Evolutionary conservation across 345 rosid genomes (phyloP).

Genomic region (Moricandia arvensis): DNA sequence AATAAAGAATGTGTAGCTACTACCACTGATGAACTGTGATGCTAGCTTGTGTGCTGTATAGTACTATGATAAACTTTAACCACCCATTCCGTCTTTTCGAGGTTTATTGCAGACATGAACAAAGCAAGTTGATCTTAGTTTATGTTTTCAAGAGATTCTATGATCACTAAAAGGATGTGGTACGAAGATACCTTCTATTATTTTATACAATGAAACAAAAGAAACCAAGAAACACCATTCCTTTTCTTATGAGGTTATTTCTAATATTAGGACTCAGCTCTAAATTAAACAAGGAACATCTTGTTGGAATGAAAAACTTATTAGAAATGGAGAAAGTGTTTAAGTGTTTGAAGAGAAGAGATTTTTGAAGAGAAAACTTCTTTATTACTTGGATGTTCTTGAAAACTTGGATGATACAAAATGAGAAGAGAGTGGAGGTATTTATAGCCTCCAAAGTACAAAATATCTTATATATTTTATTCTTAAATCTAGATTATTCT

Average conservation of each 20-base stretch:
- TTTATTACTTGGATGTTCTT: no score
- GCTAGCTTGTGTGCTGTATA: slow-evolving; percentile 38
- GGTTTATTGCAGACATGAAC: slow-evolving; percentile 22
- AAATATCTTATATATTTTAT: no score
- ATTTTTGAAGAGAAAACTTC: no score
- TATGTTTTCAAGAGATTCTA: slow-evolving; percentile 33
- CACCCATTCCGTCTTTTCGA: slow-evolving; percentile 18
- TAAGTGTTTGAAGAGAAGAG: no score
- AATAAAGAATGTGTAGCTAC: slow-evolving; percentile 28
- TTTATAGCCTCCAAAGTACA: no score
- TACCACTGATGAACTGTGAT: slow-evolving; percentile 30
- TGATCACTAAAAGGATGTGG: slow-evolving; percentile 21
- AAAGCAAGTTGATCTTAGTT: slow-evolving; percentile 30
- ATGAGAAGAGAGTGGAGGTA: no score
- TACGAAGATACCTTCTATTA: slow-evolving; percentile 31
- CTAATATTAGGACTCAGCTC: not conserved
- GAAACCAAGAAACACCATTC: not conserved
- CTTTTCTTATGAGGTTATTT: not conserved
- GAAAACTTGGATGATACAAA: no score
- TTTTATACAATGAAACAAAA: slow-evolving; percentile 7
- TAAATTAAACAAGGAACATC: slow-evolving; percentile 4
- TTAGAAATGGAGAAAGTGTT: no score
- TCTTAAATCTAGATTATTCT: no score
- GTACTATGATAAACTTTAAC: slow-evolving; percentile 33
- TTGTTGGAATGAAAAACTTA: no score